phyloP scores from a whole-genome alignment of 1,284 basidiomycete species.

The Coniferiporia sulphurascens region DNA sequence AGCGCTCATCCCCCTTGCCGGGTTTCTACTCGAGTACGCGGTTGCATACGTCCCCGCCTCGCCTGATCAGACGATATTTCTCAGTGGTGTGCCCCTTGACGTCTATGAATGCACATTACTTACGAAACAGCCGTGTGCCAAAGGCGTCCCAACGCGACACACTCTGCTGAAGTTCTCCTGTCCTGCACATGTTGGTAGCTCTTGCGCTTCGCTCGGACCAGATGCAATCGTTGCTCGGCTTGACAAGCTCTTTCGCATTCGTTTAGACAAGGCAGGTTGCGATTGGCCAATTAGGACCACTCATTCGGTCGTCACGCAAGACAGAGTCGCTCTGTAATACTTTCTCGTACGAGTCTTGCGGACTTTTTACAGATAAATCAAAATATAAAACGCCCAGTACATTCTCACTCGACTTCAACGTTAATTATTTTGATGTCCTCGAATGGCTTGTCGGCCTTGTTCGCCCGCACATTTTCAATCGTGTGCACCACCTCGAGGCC shows the following conservation, averaged over 20 bases:
- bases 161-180: slow-evolving; percentile 40
- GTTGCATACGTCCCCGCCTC: slow-evolving; percentile 47
- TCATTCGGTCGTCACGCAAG: slow-evolving; percentile 31
- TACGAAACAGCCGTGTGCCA: not conserved
- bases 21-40: slow-evolving; percentile 51
- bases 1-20: slow-evolving; percentile 44
- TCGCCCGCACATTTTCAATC: slow-evolving; percentile 63
- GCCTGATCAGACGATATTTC: slow-evolving; percentile 31
- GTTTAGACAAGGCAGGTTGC: not conserved
- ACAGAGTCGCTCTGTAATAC: slow-evolving; percentile 37
- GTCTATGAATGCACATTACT: slow-evolving; percentile 39
- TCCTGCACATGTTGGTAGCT: slow-evolving; percentile 27
- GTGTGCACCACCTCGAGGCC: slow-evolving; percentile 56
- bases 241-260: not conserved
- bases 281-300: slow-evolving; percentile 1
- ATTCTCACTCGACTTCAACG: slow-evolving; percentile 56
- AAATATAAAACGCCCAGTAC: not conserved
- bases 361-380: too few relatives aligned
- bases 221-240: not conserved
- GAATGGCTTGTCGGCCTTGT: slow-evolving; percentile 82
- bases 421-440: slow-evolving; percentile 90
- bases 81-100: slow-evolving; percentile 40
- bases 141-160: slow-evolving; percentile 20
- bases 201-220: not conserved
- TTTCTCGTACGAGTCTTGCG: not conserved